Conservation (phyloP, 495 filamentous ascomycete genomes). For the Opeltia flavorubescens region DNA sequence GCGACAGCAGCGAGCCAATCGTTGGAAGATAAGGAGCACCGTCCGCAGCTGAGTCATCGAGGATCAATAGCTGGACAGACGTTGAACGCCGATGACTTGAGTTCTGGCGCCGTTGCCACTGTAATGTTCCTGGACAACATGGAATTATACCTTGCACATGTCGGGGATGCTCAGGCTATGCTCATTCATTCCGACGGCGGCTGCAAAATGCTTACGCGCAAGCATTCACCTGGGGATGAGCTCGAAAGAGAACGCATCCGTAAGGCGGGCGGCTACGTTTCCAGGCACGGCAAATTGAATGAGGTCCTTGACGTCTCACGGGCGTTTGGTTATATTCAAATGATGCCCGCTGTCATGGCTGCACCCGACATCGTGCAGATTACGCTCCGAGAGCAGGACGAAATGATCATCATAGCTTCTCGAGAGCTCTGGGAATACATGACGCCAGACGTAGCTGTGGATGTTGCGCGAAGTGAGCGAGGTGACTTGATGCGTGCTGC, state of each 20-base stretch:
- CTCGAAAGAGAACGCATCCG: conserved; percentile 78
- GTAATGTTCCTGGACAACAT: conserved; percentile 78
- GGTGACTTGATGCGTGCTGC: conserved; percentile 90
- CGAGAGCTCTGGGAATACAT: conserved; percentile 92
- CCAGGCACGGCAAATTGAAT: conserved; percentile 83
- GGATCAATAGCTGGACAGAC: conserved; percentile 55
- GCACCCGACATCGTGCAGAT: conserved; percentile 71
- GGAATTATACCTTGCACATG: conserved; percentile 87
- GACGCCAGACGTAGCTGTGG: conserved; percentile 75
- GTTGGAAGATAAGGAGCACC: conserved; percentile 52
- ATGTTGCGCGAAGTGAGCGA: conserved; percentile 72
- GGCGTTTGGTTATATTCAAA: conserved; percentile 84
- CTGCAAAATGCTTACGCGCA: conserved; percentile 65
- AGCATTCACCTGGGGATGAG: conserved; percentile 81
- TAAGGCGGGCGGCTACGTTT: conserved; percentile 89
- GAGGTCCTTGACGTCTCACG: conserved; percentile 82
- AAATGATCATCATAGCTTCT: conserved; percentile 83
- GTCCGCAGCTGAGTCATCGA: conserved; percentile 41
- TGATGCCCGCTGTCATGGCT: conserved; percentile 87
- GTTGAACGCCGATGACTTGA: conserved; percentile 74
- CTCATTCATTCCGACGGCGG: conserved; percentile 78
- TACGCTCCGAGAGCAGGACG: conserved; percentile 76
- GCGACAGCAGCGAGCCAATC: conserved; percentile 74
- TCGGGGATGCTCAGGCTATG: conserved; percentile 89
- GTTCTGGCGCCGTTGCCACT: conserved; percentile 81